Base-by-base conservation (phyloP, 73 alveolate species). In the Urostyla sp. region DNA sequence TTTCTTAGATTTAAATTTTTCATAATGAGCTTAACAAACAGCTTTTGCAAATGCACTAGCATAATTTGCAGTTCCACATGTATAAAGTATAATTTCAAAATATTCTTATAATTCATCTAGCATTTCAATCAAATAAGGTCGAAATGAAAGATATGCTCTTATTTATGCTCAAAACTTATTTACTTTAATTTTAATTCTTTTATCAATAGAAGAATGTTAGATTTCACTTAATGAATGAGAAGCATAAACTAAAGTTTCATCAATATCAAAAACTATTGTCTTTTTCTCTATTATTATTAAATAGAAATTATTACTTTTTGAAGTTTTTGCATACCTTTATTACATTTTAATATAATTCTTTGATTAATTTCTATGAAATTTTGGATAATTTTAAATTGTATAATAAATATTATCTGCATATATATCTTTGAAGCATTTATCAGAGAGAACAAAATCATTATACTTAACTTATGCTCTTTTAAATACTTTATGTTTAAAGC, bases 161-260 rank as follows among this genome's bases (percentile, higher is more conserved):
- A 43, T 24, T 5, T 57, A 1, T 38, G 61, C 79, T 16, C 79
- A 57, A 63, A 37, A 63, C 44, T 50, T 63, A 63, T 63, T 63
- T 21, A 63, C 79, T 40, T 63, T 63, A 3, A 63, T 63, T 23
- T 46, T 35, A n/a, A 63, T 63, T 0, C 61, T 40, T 3, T 57
- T 23, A 23, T 63, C 79, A 13, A 38, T 36, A 21, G 79, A 35
- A 30, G 13, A 5, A 21, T 3, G 26, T n/a, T 53, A 67, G 6
- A 57, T 50, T 24, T 67, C 84, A 0, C 48, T 61, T 28, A 34
- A 27, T 15, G 56, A 40, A 49, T 35, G 55, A 21, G 83, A 18
- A 36, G 90, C 86, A 53, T 55, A 85, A 18, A 83, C 91, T 2
- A 89, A 43, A 15, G 95, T 89, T 72, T 89, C 95, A 66, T 89